Base-by-base conservation (phyloP, 75 land plant species). In the Isoetes taiwanensis region DNA sequence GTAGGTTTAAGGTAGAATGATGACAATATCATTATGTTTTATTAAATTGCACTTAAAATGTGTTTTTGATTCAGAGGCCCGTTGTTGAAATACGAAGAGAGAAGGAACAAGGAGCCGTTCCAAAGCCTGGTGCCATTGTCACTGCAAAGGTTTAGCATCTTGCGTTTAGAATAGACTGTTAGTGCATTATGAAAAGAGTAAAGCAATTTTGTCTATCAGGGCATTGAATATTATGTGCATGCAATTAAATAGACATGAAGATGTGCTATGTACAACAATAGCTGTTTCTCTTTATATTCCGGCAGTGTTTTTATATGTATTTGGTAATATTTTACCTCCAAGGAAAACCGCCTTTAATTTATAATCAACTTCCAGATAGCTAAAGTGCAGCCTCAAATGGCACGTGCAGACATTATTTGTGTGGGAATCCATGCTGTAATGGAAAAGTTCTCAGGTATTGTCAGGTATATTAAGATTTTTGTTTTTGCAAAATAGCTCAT, bases 371-470 rank as follows among this genome's bases (percentile, higher is more conserved):
- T 28, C 31, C 65, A 94, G 99, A 72, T 94, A 29, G 83, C 84
- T 16, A 94, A 80, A 57, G 86, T 94, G 28, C 80, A 75, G 81
- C 71, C 76, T n/a, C 75, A 59, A 42, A 73, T 58, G 66, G 91
- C 96, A 30, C 70, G 77, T 11, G 87, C 75, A 25, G 96, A 94
- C 71, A 82, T 94, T 35, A 68, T 94, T 70, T 94, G 96, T 34
- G 99, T 94, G 56, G 96, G 90, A 10, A 43, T 78, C 16, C 84
- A 82, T 63, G 67, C 87, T 35, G 99, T 94, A n/a, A 76, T 64
- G 52, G 99, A 89, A 53, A 94, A 85, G 41, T 94, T 94, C 52
- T 64, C 87, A 37, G 99, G 99, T 1, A 80, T 75, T 35, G 82
- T 94, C 16, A 84, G 99, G 99, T 89, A 62, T 37, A 42, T 43